phyloP scores from a whole-genome alignment of 495 filamentous ascomycete species.

The Xylaria sp. region DNA sequence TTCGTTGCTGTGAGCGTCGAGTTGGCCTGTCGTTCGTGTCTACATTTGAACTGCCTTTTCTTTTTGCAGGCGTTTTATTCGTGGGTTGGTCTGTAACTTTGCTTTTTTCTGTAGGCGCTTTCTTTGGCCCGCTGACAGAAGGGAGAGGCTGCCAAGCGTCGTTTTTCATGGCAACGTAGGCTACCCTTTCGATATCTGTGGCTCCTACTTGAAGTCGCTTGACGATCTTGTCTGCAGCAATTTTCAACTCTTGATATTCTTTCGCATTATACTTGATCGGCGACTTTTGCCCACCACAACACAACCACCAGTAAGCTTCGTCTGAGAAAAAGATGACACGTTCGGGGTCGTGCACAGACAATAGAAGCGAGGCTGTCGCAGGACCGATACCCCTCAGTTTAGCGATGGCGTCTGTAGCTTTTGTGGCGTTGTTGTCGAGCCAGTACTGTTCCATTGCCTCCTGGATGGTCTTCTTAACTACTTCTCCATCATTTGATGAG shows the following conservation, averaged over 20 bases:
- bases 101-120: constrained; percentile 18
- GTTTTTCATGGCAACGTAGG: constrained; percentile 64
- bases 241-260: constrained; percentile 66
- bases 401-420: constrained; percentile 58
- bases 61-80: constrained; percentile 38
- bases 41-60: constrained; percentile 35
- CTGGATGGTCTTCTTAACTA: constrained; percentile 52
- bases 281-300: constrained; percentile 50
- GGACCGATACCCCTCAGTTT: constrained; percentile 69
- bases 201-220: constrained; percentile 61
- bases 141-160: constrained; percentile 19
- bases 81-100: neutral
- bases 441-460: constrained; percentile 58
- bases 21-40: constrained; percentile 29
- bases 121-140: constrained; percentile 1
- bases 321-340: constrained; percentile 78
- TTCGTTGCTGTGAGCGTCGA: constrained; percentile 36
- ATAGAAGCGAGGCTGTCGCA: constrained; percentile 74
- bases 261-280: constrained; percentile 68
- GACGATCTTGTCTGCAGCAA: constrained; percentile 51
- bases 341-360: constrained; percentile 64
- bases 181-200: constrained; percentile 70
- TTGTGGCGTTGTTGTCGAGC: constrained; percentile 51
- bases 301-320: constrained; percentile 74
- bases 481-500: constrained; percentile 60